Evolutionary conservation across 371 early-diverging fungal species (phyloP).

Genomic region (Mucor plumbeus): DNA sequence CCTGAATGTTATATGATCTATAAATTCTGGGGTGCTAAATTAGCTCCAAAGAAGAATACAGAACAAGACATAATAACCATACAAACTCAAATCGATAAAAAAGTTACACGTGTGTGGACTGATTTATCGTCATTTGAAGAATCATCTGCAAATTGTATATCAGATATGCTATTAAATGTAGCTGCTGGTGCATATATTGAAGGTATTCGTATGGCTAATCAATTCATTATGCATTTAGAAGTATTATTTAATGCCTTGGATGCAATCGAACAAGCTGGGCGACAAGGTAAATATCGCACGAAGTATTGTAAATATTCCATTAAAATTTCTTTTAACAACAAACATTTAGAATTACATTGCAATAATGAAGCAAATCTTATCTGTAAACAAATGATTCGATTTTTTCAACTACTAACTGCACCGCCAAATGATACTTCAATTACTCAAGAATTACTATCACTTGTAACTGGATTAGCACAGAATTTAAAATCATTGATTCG

Average conservation of each 20-base stretch:
- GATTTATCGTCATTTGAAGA: constrained; percentile 95
- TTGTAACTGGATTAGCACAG: constrained; percentile 79
- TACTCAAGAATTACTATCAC: constrained; percentile 85
- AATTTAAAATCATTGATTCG: constrained; percentile 67
- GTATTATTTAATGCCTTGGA: constrained; percentile 89
- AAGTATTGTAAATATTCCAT: not conserved
- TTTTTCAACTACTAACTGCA: constrained; percentile 55
- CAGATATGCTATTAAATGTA: constrained; percentile 94
- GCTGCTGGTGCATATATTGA: constrained; percentile 83
- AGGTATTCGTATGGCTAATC: constrained; percentile 86
- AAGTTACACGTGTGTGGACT: constrained; percentile 87
- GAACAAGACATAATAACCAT: constrained; percentile 36
- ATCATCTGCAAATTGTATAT: constrained; percentile 94
- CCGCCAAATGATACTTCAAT: constrained; percentile 64
- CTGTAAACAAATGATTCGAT: constrained; percentile 37
- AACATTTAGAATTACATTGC: constrained; percentile 61
- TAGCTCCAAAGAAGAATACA: constrained; percentile 36
- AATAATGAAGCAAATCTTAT: constrained; percentile 71
- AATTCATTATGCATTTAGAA: constrained; percentile 90
- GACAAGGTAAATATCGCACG: not conserved
- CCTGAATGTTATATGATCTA: constrained; percentile 98
- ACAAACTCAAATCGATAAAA: constrained; percentile 67
- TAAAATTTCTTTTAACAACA: not conserved
- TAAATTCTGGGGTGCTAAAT: constrained; percentile 80
- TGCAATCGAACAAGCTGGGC: constrained; percentile 13